A percentile compares a stretch with the other conserved stretches of the same genome.
Conservation (phyloP, 352 stramenopile species). For the Lagenidium sp. region DNA sequence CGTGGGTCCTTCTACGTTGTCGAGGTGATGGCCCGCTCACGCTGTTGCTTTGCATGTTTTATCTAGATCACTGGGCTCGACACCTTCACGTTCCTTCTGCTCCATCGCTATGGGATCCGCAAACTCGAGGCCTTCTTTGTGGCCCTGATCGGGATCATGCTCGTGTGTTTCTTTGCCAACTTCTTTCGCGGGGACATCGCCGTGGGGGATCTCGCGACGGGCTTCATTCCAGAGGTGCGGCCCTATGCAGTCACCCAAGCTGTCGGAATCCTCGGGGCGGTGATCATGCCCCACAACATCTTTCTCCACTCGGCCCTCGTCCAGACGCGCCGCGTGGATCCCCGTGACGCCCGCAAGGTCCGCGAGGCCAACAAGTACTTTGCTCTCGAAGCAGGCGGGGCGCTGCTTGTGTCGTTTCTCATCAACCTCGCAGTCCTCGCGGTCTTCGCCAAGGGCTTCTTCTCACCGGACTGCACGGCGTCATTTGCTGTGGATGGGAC, state of each 20-base stretch:
- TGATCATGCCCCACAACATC: slow-evolving; percentile 94
- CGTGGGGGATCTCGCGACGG: slow-evolving; percentile 46
- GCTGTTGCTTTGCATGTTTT: not conserved
- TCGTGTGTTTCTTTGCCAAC: slow-evolving; percentile 90
- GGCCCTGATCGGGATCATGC: slow-evolving; percentile 90
- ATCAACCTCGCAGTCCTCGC: slow-evolving; percentile 92
- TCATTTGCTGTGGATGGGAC: slow-evolving; percentile 39
- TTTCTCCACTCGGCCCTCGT: slow-evolving; percentile 88
- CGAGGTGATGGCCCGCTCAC: not conserved
- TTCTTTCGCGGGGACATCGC: slow-evolving; percentile 79
- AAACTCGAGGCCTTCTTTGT: slow-evolving; percentile 93
- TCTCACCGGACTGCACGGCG: slow-evolving; percentile 52
- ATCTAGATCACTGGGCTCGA: slow-evolving; percentile 70
- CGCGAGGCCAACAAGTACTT: slow-evolving; percentile 91
- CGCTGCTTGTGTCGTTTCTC: slow-evolving; percentile 91
- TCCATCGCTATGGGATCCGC: slow-evolving; percentile 90
- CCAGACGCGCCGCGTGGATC: slow-evolving; percentile 48
- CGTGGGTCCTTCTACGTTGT: not conserved
- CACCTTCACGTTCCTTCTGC: slow-evolving; percentile 92
- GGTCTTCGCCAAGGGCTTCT: slow-evolving; percentile 94
- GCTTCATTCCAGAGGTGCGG: slow-evolving; percentile 74
- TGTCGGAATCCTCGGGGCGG: slow-evolving; percentile 90
- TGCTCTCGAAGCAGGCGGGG: slow-evolving; percentile 87
- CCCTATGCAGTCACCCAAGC: slow-evolving; percentile 73
- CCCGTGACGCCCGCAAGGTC: slow-evolving; percentile 47